A percentile compares a stretch with the other conserved stretches of the same genome.
Conservation (phyloP, 768 basidiomycete genomes). For the Neoboletus subvelutipes region DNA sequence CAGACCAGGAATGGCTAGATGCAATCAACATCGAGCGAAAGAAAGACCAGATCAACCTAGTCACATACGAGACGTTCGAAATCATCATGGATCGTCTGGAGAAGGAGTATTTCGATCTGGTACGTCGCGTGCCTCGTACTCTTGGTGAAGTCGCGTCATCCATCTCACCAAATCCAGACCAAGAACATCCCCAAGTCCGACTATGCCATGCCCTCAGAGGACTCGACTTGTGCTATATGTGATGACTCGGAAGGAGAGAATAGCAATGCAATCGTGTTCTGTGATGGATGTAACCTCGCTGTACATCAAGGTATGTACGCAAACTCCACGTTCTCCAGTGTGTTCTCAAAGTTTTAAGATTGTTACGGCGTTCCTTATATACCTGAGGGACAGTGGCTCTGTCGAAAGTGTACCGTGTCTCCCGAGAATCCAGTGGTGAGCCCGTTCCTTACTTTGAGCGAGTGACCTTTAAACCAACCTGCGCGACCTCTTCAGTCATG, state of each 20-base stretch:
- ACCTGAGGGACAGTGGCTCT: conserved; percentile 99
- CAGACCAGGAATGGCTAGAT: conserved; percentile 96
- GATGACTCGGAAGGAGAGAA: conserved; percentile 99
- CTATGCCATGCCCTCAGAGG: conserved; percentile 86
- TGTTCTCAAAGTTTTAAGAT: conserved; percentile 49
- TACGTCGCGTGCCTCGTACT: conserved; percentile 37
- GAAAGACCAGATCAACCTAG: conserved; percentile 65
- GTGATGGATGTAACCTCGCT: conserved; percentile 97
- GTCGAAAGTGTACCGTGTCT: conserved; percentile 96
- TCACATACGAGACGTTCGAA: conserved; percentile 88
- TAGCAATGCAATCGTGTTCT: conserved; percentile 98
- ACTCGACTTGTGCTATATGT: conserved; percentile 94
- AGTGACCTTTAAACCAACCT: not conserved
- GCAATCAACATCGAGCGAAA: conserved; percentile 77
- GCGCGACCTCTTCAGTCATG: conserved; percentile 60
- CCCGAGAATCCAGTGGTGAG: conserved; percentile 94
- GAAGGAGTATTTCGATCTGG: conserved; percentile 98
- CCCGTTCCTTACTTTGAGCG: conserved; percentile 3
- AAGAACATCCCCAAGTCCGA: conserved; percentile 92
- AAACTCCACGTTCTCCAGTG: not conserved
- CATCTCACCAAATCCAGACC: conserved; percentile 49
- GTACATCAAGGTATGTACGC: conserved; percentile 91
- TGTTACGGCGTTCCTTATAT: conserved; percentile 99
- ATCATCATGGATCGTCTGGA: conserved; percentile 96
- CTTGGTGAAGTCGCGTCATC: conserved; percentile 4